Conservation (phyloP, 306 rosid species). For the Acacia acuminata region DNA sequence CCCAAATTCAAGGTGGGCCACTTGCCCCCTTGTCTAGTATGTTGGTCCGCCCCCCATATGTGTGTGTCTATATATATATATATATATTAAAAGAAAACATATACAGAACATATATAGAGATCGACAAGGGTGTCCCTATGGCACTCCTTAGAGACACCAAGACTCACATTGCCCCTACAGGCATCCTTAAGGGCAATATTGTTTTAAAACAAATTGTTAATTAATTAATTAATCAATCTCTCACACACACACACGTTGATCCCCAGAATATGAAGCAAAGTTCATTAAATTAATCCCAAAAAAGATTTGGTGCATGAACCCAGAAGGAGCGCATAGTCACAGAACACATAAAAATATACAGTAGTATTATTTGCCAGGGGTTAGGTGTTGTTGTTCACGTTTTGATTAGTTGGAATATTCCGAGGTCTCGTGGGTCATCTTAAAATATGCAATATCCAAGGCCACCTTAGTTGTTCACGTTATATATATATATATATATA, state of each 20-base stretch:
- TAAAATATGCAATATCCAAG: background rate
- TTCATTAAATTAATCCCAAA: background rate
- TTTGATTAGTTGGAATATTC: background rate
- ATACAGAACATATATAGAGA: background rate
- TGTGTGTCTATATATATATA: no score
- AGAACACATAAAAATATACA: background rate
- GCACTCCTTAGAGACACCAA: background rate
- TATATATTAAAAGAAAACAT: no score
- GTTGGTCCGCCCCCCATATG: no score
- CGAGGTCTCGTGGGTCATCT: background rate
- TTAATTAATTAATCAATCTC: background rate
- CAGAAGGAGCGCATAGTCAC: background rate
- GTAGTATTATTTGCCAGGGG: background rate
- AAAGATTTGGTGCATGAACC: slow-evolving; percentile 12
- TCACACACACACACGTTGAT: background rate
- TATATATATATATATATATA: no score
- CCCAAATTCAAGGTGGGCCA: no score
- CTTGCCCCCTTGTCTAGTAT: no score
- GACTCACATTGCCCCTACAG: background rate
- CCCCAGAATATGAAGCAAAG: background rate
- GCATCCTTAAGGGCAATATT: background rate
- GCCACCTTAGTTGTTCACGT: no score
- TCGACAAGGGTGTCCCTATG: background rate
- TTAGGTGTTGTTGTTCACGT: background rate
- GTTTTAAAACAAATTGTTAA: background rate